Evolutionary conservation across 805 yeast species (phyloP).

Genomic region (Candida dajiaensis): DNA sequence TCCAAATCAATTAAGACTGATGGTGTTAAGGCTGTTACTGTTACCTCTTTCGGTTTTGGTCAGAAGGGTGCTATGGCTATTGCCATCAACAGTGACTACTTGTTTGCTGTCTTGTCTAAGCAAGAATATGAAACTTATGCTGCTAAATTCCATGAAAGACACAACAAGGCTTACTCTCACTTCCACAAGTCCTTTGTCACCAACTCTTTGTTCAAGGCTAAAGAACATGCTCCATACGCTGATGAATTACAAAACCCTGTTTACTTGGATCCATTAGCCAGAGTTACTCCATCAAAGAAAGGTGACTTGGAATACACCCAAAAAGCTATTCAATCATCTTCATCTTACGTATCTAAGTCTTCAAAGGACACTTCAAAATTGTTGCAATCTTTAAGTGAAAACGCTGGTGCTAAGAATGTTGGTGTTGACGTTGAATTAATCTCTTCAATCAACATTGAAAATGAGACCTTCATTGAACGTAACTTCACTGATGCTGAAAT

Average conservation of each 20-base stretch:
- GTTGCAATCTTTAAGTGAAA: conserved; percentile 47
- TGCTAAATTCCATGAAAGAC: conserved; percentile 67
- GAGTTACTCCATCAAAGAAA: conserved; percentile 33
- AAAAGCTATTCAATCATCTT: conserved; percentile 43
- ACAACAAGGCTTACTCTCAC: conserved; percentile 87
- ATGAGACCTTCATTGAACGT: conserved; percentile 85
- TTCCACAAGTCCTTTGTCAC: conserved; percentile 91
- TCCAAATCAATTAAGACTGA: conserved; percentile 90
- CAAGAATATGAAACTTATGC: conserved; percentile 66
- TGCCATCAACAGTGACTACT: conserved; percentile 87
- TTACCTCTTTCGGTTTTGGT: conserved; percentile 98
- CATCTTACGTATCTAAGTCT: conserved; percentile 37
- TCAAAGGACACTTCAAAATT: conserved; percentile 61
- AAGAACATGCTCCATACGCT: conserved; percentile 88
- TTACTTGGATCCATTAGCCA: conserved; percentile 91
- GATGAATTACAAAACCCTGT: conserved; percentile 86
- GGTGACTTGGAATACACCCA: conserved; percentile 42
- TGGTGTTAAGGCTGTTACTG: conserved; percentile 94
- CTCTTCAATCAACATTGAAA: conserved; percentile 73
- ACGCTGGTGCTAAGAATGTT: conserved; percentile 50
- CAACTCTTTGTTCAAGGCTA: conserved; percentile 87
- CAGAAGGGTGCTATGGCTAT: conserved; percentile 98
- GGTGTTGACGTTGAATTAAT: conserved; percentile 97
- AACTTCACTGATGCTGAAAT: conserved; percentile 84
- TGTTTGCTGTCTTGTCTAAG: conserved; percentile 76